Evolutionary conservation across 1,139 yeast genomes (phyloP), one percentile per base, ranked within the genome.

Genomic region (Debaryomyces coudertii): DNA sequence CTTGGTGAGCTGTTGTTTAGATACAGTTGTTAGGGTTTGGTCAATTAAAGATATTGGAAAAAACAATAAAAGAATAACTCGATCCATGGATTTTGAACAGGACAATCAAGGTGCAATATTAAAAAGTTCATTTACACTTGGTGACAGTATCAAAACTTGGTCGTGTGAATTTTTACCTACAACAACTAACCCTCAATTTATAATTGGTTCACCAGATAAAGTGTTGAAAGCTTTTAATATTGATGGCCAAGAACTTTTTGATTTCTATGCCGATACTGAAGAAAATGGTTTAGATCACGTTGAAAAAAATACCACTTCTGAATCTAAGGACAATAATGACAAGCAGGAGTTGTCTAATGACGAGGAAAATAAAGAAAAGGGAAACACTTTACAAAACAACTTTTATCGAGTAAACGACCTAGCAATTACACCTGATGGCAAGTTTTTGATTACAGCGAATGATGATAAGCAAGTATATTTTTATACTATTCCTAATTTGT

Each of bases 171-270:
- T 95, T 82, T 66, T 86, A 36, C 90, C 89, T 1, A 64, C 69
- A 45, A 33, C 49, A 8, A 40, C 47, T 9, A 77, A 78, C 6
- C 79, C 83, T 18, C 78, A 76, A 47, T 85, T 88, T 51, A 73
- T 89, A 8, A 73, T 87, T 16, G 95, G 95, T 0, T 83, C 93
- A 1, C 90, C 92, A 0, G 97, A 89, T 61, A 83, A 83, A 52
- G 83, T 80, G 41, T 77, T 90, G 47, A 78, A 80, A 28, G 76
- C 87, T 11, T 87, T 79, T 69, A 80, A 83, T 53, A 57, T 79
- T 20, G 63, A 67, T 18, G 79, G 80, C 5, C 55, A 53, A 3
- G 78, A 73, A 48, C 52, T 74, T 9, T 71, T 72, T 55, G 79
- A 75, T 52, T 75, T 75, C 52, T 73, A 73, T 50, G 70, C 69